Evolutionary conservation across 129 eudicot species (phyloP), one percentile per base, ranked within the genome.

Genomic region (Flaveria brownii): DNA sequence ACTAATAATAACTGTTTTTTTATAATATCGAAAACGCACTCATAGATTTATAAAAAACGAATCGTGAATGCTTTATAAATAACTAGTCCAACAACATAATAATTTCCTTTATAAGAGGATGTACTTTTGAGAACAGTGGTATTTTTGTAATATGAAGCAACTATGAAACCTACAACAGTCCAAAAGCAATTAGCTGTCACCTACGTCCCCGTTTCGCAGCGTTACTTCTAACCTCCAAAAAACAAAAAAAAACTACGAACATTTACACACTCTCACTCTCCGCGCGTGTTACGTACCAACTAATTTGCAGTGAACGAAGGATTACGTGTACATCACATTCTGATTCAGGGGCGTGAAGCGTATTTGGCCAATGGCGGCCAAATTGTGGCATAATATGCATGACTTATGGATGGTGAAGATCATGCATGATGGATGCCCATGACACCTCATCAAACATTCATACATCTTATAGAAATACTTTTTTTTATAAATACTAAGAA

Each of bases 351-450:
- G 77, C 70, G 77, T 69, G 15, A 22, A 22, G 1, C 33, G 46
- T 66, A 25, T 56, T 63, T 0, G 56, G 52, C 60, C 12, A 28
- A 78, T 59, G 76, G 84, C 76, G 71, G 75, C 77, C 72, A 36
- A 74, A 62, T 71, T 64, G 78, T 74, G 77, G 86, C 83, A 78
- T 83, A 73, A 68, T 78, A 61, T 78, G 80, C 86, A 83, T 83
- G 86, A 78, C 50, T 20, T 2, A 68, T 77, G 86, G 67, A 82
- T 82, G 80, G 77, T 83, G 57, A 50, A 52, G 72, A 57, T 83
- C 86, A 83, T 83, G 86, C 86, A 76, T 73, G 70, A 78, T 83
- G 41, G 17, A 79, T 30, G 69, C 22, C 69, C 69, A 63, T 79
- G 86, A 71, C 86, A 82, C 79, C 82, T 82, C 82, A 82, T 71